A percentile compares a stretch with the other conserved stretches of the same genome.
These are phyloP conservation scores for Metarhizium anisopliae DNA, from an alignment of 2,329 filamentous ascomycete genomes.

Conservation along the genomic window DNA sequence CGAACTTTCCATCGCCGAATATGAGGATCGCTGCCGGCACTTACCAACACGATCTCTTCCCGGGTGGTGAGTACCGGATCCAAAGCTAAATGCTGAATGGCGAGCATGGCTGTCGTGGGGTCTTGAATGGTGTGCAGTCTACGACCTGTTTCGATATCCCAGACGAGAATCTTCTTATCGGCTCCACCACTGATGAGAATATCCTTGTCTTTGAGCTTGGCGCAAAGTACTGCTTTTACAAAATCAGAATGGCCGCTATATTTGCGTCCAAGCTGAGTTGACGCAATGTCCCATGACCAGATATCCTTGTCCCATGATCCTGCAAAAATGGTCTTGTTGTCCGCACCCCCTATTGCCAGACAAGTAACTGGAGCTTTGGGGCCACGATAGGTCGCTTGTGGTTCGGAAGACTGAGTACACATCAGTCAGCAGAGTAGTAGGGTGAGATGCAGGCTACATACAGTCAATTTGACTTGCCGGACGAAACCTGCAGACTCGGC, in stretches of 20 bases:
- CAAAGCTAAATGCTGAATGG: constrained; percentile 68
- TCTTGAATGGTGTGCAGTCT: constrained; percentile 72
- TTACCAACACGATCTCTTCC: constrained; percentile 54
- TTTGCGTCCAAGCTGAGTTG: constrained; percentile 42
- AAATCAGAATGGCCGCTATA: constrained; percentile 82
- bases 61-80: constrained; percentile 54
- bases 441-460: constrained; percentile 1
- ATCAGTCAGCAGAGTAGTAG: neutral
- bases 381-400: constrained; percentile 51
- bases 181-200: constrained; percentile 66
- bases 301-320: constrained; percentile 93
- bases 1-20: constrained; percentile 70
- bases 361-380: constrained; percentile 74
- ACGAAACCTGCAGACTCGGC: constrained; percentile 83
- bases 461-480: constrained; percentile 43
- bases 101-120: constrained; percentile 59
- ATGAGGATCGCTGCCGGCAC: constrained; percentile 70
- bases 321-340: constrained; percentile 59
- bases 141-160: constrained; percentile 61
- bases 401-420: constrained; percentile 19
- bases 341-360: constrained; percentile 54
- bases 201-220: constrained; percentile 51
- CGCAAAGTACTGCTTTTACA: constrained; percentile 68
- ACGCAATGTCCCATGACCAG: constrained; percentile 70
- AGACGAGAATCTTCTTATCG: constrained; percentile 75